phyloP scores from a whole-genome alignment of 208 protist genomes.

The Leishmania gerbilli region DNA sequence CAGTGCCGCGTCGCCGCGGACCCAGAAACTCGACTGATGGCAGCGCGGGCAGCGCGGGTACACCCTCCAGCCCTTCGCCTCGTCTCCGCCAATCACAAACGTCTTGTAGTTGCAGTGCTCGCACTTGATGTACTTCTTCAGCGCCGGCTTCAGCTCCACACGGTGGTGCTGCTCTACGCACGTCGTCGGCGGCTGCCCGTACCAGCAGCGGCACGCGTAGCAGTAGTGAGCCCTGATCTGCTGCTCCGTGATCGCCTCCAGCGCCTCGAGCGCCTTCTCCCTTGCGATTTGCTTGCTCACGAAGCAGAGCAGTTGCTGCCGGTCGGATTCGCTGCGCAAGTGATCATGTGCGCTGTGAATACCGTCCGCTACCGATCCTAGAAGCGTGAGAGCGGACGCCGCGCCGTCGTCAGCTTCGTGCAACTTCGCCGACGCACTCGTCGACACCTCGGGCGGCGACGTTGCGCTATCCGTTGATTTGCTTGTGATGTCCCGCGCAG shows the following conservation, averaged over 20 bases:
- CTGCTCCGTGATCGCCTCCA: conserved; percentile 61
- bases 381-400: conserved; percentile 20
- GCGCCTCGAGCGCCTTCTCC: conserved; percentile 59
- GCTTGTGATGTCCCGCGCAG: conserved; percentile 10
- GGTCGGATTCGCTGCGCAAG: conserved; percentile 43
- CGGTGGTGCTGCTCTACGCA: conserved; percentile 61
- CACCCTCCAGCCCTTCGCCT: conserved; percentile 51
- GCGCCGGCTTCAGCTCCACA: conserved; percentile 43
- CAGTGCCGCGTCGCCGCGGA: conserved; percentile 61
- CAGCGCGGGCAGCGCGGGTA: conserved; percentile 75
- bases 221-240: conserved; percentile 61
- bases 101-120: conserved; percentile 79
- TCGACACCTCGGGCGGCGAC: neutral
- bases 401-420: neutral
- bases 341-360: conserved; percentile 58
- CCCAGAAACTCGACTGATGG: conserved; percentile 47
- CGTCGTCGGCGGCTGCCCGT: conserved; percentile 42
- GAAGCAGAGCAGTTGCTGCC: conserved; percentile 41
- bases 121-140: conserved; percentile 74
- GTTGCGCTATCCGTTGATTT: neutral
- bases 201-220: conserved; percentile 67
- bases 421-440: neutral
- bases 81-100: conserved; percentile 61
- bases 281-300: conserved; percentile 53
- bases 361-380: conserved; percentile 35